phyloP scores from a whole-genome alignment of 1,284 basidiomycete species.

The Pulchroboletus neoregius region DNA sequence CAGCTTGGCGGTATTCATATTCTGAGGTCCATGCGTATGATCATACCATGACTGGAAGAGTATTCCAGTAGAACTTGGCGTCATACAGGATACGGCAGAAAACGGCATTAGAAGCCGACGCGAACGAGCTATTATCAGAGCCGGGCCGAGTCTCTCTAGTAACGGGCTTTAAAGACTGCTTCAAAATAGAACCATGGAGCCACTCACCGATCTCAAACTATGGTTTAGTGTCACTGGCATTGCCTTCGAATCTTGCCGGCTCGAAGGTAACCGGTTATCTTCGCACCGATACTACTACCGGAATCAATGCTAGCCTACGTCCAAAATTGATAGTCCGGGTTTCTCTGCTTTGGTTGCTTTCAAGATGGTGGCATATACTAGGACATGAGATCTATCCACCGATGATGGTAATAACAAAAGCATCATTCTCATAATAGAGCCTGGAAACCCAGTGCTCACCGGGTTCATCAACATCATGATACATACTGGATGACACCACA shows the following conservation, averaged over 20 bases:
- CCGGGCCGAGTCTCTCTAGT: not conserved
- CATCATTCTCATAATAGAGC: no score
- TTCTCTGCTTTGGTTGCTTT: not conserved
- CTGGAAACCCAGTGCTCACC: not conserved
- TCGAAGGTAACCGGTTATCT: not conserved
- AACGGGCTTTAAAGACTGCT: not conserved
- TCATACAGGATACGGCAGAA: not conserved
- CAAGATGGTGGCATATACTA: not conserved
- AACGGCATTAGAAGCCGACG: no score
- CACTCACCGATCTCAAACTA: not conserved
- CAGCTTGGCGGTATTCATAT: conserved; percentile 13
- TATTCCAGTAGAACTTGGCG: not conserved
- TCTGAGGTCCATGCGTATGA: no score
- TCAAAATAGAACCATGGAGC: not conserved
- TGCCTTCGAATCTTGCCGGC: not conserved
- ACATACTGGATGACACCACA: not conserved
- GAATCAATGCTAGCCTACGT: not conserved
- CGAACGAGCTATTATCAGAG: not conserved
- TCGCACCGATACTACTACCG: not conserved
- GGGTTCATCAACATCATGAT: not conserved
- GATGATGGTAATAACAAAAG: no score
- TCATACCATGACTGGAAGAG: not conserved
- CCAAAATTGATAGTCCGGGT: not conserved
- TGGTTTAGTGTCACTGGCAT: not conserved
- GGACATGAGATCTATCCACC: not conserved